A percentile compares a stretch with the other conserved stretches of the same genome.
These are phyloP conservation scores for Pontederia crassipes DNA, from an alignment of 176 grass and related monocot genomes.

Conservation along the genomic window DNA sequence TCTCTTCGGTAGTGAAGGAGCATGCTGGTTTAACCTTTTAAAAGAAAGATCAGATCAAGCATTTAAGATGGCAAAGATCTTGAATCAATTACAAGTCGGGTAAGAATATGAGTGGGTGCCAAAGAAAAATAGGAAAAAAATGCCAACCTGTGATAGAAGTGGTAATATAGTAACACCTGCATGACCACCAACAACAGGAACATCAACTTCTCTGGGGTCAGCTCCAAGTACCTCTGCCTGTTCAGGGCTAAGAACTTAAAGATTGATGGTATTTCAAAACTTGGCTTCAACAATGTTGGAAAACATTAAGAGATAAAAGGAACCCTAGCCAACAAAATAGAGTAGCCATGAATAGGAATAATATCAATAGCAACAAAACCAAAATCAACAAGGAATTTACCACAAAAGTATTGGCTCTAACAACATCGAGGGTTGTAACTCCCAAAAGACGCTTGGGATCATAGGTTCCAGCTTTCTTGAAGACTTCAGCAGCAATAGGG, in stretches of 20 bases:
- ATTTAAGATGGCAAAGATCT: too few relatives aligned
- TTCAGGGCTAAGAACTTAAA: slow-evolving; percentile 3
- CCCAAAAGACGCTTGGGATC: slow-evolving; percentile 67
- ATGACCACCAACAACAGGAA: slow-evolving; percentile 87
- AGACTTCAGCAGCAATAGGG: slow-evolving; percentile 79
- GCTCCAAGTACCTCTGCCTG: slow-evolving; percentile 76
- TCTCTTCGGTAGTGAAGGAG: slow-evolving; percentile 59
- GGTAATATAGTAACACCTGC: slow-evolving; percentile 78
- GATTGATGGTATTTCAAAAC: too few relatives aligned
- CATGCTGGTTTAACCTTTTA: slow-evolving; percentile 26
- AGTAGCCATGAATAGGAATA: too few relatives aligned
- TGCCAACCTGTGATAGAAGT: slow-evolving; percentile 64
- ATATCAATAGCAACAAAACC: too few relatives aligned
- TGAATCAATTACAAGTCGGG: too few relatives aligned
- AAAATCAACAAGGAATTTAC: slow-evolving; percentile 19
- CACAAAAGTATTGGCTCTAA: slow-evolving; percentile 97
- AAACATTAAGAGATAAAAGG: too few relatives aligned
- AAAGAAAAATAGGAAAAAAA: background rate
- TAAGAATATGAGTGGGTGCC: too few relatives aligned
- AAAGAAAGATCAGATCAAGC: too few relatives aligned
- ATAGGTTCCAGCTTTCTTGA: slow-evolving; percentile 77
- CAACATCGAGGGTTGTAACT: slow-evolving; percentile 88
- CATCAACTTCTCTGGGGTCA: slow-evolving; percentile 69
- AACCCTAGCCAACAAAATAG: too few relatives aligned
- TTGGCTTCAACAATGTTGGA: too few relatives aligned